A percentile compares a stretch with the other conserved stretches of the same genome.
Evolutionary conservation across 208 protist species (phyloP).

Genomic region (Vickermania spadyakhi): DNA sequence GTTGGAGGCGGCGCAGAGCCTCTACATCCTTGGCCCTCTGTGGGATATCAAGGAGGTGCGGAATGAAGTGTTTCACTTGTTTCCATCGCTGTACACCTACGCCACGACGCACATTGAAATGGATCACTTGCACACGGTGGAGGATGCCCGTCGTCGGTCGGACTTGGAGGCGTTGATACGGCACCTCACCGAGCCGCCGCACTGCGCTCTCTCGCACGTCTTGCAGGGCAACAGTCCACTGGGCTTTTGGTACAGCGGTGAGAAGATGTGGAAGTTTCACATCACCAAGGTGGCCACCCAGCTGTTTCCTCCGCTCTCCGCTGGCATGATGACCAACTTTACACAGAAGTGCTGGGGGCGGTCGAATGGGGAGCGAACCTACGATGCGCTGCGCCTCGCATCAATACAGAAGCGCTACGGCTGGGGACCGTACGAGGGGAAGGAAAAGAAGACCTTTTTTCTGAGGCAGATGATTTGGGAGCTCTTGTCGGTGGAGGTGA

Average conservation of each 20-base stretch:
- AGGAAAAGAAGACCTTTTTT: conserved; percentile 82
- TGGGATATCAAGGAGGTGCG: conserved; percentile 12
- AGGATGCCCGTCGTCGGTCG: conserved; percentile 64
- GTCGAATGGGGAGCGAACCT: conserved; percentile 75
- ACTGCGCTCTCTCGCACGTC: conserved; percentile 61
- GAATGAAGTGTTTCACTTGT: conserved; percentile 10
- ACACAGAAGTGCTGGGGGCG: conserved; percentile 88
- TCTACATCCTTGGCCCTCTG: conserved; percentile 7
- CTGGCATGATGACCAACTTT: conserved; percentile 87
- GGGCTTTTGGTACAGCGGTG: conserved; percentile 73
- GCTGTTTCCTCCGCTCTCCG: conserved; percentile 57
- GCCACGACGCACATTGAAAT: conserved; percentile 28
- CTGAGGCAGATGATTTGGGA: conserved; percentile 74
- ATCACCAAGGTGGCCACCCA: conserved; percentile 59
- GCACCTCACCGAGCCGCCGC: conserved; percentile 51
- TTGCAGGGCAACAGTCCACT: conserved; percentile 52
- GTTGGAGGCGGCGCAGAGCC: conserved; percentile 13
- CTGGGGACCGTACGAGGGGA: conserved; percentile 66
- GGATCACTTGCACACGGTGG: conserved; percentile 67
- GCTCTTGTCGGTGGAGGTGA: conserved; percentile 46
- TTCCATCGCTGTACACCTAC: conserved; percentile 40
- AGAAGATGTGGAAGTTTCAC: conserved; percentile 76
- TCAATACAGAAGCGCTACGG: conserved; percentile 68
- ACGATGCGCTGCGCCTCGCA: conserved; percentile 70
- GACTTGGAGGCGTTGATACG: conserved; percentile 71